A percentile compares a stretch with the other conserved stretches of the same genome.
phyloP scores from a whole-genome alignment of 2,329 filamentous ascomycete genomes.

The Teratosphaeria destructans region DNA sequence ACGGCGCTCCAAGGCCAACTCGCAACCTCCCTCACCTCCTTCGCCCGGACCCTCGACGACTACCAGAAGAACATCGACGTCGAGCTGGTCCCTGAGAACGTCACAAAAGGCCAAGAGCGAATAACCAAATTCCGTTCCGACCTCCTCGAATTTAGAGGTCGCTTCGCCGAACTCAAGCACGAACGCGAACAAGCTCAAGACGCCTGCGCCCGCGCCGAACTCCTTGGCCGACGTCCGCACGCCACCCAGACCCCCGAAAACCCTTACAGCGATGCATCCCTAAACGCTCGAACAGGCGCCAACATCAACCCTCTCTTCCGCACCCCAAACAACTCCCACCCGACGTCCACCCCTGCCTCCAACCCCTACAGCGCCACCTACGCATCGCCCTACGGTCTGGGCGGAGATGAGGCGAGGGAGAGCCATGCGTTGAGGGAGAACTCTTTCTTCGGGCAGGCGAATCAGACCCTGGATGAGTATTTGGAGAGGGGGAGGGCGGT shows the following conservation, averaged over 20 bases:
- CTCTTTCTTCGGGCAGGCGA: constrained; percentile 71
- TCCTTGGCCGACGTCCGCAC: constrained; percentile 77
- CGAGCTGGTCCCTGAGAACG: constrained; percentile 82
- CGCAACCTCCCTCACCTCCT: constrained; percentile 67
- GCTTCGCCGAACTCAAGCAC: constrained; percentile 67
- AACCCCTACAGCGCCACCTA: constrained; percentile 32
- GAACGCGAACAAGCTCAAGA: constrained; percentile 55
- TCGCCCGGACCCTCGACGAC: constrained; percentile 84
- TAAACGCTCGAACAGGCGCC: constrained; percentile 18
- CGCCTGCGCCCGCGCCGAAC: constrained; percentile 54
- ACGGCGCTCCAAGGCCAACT: constrained; percentile 52
- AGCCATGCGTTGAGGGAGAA: constrained; percentile 80
- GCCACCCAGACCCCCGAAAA: constrained; percentile 72
- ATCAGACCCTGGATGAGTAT: constrained; percentile 84
- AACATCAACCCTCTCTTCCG: constrained; percentile 28
- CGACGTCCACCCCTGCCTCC: constrained; percentile 18
- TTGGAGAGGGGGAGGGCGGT: constrained; percentile 85
- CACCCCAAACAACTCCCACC: constrained; percentile 25
- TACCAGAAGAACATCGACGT: constrained; percentile 77
- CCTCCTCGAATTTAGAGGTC: constrained; percentile 65
- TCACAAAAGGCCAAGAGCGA: constrained; percentile 79
- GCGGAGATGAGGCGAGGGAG: constrained; percentile 44
- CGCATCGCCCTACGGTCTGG: constrained; percentile 26
- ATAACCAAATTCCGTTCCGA: constrained; percentile 78
- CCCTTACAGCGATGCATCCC: constrained; percentile 61